A percentile compares a stretch with the other conserved stretches of the same genome.
phyloP scores from a whole-genome alignment of 768 basidiomycete genomes.

The Rhodotorula babjevae region DNA sequence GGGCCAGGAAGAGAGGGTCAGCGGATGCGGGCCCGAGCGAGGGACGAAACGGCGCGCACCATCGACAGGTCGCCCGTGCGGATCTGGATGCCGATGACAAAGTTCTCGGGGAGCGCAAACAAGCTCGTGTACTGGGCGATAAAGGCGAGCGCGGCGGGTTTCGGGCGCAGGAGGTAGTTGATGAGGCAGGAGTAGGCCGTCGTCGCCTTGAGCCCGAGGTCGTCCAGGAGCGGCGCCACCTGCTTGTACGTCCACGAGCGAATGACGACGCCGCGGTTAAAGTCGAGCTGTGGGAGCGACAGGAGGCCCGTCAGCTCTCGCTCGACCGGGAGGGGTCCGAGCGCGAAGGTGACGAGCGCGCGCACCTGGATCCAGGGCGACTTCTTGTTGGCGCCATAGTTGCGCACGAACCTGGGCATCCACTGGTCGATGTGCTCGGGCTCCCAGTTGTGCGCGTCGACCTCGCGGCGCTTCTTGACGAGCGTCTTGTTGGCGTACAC shows the following conservation, averaged over 20 bases:
- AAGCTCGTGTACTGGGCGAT: slow-evolving; percentile 27
- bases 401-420: slow-evolving; percentile 14
- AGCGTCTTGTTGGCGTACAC: neutral
- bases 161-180: slow-evolving; percentile 32
- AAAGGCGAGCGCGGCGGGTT: slow-evolving; percentile 24
- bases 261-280: slow-evolving; percentile 34
- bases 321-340: too few species aligned
- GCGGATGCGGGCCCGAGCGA: neutral
- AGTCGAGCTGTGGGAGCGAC: neutral
- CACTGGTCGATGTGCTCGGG: slow-evolving; percentile 20
- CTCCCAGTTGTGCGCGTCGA: slow-evolving; percentile 18
- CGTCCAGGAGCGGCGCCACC: slow-evolving; percentile 1
- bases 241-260: slow-evolving; percentile 18
- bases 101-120: slow-evolving; percentile 28
- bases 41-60: slow-evolving; percentile 1
- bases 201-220: slow-evolving; percentile 6
- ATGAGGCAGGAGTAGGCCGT: slow-evolving; percentile 31
- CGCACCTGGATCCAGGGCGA: slow-evolving; percentile 4
- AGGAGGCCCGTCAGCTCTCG: too few species aligned
- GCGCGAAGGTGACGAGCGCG: neutral
- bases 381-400: neutral
- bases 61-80: slow-evolving; percentile 28
- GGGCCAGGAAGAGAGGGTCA: too few species aligned
- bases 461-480: neutral
- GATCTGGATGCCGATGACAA: slow-evolving; percentile 28